A percentile compares a stretch with the other conserved stretches of the same genome.
phyloP scores from a whole-genome alignment of 352 stramenopile species.

The Stephanocyclus meneghinianus region DNA sequence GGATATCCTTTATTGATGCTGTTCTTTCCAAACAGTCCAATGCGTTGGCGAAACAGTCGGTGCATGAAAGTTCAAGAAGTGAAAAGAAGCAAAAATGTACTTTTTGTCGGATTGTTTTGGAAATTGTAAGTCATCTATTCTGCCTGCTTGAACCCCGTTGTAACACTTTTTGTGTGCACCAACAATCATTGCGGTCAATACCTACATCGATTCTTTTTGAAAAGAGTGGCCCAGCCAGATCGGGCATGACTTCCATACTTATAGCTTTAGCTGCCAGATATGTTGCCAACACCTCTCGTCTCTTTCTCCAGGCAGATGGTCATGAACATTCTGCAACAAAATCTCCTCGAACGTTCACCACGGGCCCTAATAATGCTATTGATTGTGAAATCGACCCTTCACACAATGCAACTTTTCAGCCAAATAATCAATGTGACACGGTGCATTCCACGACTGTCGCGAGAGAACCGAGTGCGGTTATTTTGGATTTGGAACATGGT shows the following conservation, averaged over 20 bases:
- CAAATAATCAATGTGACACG: constrained; percentile 8
- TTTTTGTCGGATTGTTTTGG: constrained; percentile 33
- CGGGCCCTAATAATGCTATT: background rate
- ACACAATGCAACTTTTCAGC: background rate
- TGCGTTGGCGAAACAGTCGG: background rate
- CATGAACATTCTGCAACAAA: background rate
- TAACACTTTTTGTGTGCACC: background rate
- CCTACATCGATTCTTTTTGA: background rate
- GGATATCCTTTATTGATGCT: constrained; percentile 49
- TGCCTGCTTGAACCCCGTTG: too few relatives aligned
- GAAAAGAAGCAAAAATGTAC: constrained; percentile 17
- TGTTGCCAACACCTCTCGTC: constrained; percentile 35
- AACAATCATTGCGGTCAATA: background rate
- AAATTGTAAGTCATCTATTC: constrained; percentile 35
- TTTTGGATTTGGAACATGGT: constrained; percentile 50
- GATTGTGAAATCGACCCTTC: background rate
- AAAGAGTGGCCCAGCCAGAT: constrained; percentile 43
- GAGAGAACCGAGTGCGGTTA: constrained; percentile 35
- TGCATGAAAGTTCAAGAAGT: background rate
- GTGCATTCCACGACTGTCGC: background rate
- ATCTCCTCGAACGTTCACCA: background rate
- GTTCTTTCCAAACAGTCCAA: constrained; percentile 19
- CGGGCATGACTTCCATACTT: constrained; percentile 45
- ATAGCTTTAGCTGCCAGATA: constrained; percentile 49
- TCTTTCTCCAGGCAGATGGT: constrained; percentile 13